A percentile compares a stretch with the other conserved stretches of the same genome.
These are phyloP conservation scores for Trichoderma erinaceum DNA, from an alignment of 495 filamentous ascomycete genomes.

Conservation along the genomic window DNA sequence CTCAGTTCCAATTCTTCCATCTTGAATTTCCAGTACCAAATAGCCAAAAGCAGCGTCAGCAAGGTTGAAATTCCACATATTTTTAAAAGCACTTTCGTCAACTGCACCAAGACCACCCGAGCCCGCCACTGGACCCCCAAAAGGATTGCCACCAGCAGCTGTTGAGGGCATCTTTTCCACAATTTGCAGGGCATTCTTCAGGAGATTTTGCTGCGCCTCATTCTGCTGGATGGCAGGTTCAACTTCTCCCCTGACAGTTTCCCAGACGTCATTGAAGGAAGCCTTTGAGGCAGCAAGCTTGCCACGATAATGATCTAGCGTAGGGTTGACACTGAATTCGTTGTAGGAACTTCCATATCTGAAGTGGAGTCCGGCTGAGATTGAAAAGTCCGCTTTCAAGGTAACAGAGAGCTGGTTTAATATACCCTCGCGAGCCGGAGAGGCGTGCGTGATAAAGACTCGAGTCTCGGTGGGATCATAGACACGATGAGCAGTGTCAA, in stretches of 20 bases:
- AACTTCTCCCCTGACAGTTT: slow-evolving; percentile 93
- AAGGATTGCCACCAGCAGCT: slow-evolving; percentile 92
- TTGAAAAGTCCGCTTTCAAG: slow-evolving; percentile 96
- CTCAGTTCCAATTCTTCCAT: slow-evolving; percentile 91
- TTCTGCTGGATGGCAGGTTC: slow-evolving; percentile 88
- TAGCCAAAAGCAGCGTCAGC: slow-evolving; percentile 97
- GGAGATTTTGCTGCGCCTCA: slow-evolving; percentile 81
- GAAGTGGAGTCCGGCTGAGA: slow-evolving; percentile 97
- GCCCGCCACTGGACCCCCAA: slow-evolving; percentile 77
- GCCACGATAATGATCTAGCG: slow-evolving; percentile 94
- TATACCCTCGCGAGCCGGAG: slow-evolving; percentile 92
- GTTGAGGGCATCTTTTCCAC: slow-evolving; percentile 94
- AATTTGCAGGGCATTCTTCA: slow-evolving; percentile 83
- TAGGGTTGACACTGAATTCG: slow-evolving; percentile 98
- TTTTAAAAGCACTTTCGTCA: slow-evolving; percentile 99
- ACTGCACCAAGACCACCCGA: slow-evolving; percentile 73
- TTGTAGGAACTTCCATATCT: slow-evolving; percentile 99
- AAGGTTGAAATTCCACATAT: slow-evolving; percentile 99
- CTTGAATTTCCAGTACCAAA: slow-evolving; percentile 89
- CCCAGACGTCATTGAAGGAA: slow-evolving; percentile 99
- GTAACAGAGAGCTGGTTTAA: slow-evolving; percentile 97
- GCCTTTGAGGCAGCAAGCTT: slow-evolving; percentile 99
- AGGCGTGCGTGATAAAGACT: slow-evolving; percentile 94
- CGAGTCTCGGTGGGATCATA: slow-evolving; percentile 99
- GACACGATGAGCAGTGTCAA: slow-evolving; percentile 95